Conservation (phyloP, 2,329 filamentous ascomycete species). For the Calonectria pteridis region DNA sequence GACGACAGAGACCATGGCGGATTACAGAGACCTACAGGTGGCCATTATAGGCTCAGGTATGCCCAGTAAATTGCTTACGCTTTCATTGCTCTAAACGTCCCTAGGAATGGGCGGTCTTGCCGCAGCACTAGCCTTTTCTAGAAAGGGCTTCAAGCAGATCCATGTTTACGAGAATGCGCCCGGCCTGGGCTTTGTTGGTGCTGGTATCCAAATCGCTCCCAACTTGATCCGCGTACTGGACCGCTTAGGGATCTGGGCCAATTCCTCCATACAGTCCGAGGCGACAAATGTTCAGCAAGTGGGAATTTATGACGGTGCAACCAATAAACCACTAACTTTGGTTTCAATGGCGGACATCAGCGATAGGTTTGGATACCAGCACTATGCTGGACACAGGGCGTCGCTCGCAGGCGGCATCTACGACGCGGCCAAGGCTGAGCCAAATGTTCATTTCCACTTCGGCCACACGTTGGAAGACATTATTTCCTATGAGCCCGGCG, state of each 20-base stretch:
- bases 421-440: slow-evolving; percentile 21
- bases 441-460: slow-evolving; percentile 28
- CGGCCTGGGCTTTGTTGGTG: slow-evolving; percentile 30
- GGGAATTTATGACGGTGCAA: neutral
- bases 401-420: slow-evolving; percentile 19
- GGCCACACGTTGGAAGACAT: slow-evolving; percentile 18
- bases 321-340: neutral
- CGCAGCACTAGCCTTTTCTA: slow-evolving; percentile 27
- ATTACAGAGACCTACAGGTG: neutral
- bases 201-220: slow-evolving; percentile 32
- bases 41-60: slow-evolving; percentile 3
- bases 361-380: slow-evolving; percentile 24
- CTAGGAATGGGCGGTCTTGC: slow-evolving; percentile 33
- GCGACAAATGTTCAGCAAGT: slow-evolving; percentile 4
- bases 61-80: neutral
- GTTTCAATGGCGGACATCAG: slow-evolving; percentile 20
- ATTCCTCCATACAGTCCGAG: neutral
- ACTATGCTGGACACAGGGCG: slow-evolving; percentile 27
- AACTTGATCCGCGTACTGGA: slow-evolving; percentile 31
- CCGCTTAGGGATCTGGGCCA: slow-evolving; percentile 25
- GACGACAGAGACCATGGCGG: neutral
- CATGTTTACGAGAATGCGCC: slow-evolving; percentile 30
- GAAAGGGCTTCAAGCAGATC: slow-evolving; percentile 31
- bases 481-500: neutral
- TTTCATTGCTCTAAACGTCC: neutral